Base-by-base conservation (phyloP, 192 early-diverging fungal genomes). In the Chytriomyces hyalinus region DNA sequence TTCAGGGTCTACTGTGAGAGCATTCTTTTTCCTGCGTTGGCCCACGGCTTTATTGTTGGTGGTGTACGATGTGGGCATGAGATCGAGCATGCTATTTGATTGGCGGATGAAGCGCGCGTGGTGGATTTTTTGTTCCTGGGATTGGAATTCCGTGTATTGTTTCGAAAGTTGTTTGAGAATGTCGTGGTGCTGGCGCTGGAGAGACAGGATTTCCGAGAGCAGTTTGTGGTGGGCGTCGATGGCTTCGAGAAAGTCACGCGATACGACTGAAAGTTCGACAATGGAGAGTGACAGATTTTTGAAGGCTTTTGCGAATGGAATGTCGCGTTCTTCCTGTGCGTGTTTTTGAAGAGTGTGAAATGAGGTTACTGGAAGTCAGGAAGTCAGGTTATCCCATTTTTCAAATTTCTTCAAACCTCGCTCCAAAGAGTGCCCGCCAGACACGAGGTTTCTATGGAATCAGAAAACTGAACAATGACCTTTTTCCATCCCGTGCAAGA, bases 161-260 rank as follows among this genome's bases (percentile, higher is more conserved):
- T 7, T 61, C 6, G 76, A 66, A 11, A 57, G 24, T 13, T 47
- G 20, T 61, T 70, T 51, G 6, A 78, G 15, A 7, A 60, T 24
- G 46, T 78, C 67, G 44, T 78, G 76, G 51, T 78, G 67, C 26
- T 78, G 67, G 2, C 76, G 45, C 20, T 78, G 76, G 15, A 68
- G 76, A 10, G 66, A n/a, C 22, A 78, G 45, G 13, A 78, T 57
- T 15, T 70, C 53, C 15, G 76, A 6, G 5, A 78, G 47, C 8
- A 78, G 47, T 0, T 13, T 6, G 3, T 36, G 20, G 24, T 78
- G 67, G 11, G 20, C 51, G 47, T 78, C 76, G 49, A 78, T 20
- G 20, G 76, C 47, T 48, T 67, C 67, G 20, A 78, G 51, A 61
- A 78, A 62, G 5, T 13, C 47, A 3, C 49, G 48, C 20, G 76